Evolutionary conservation across 2,329 filamentous ascomycete genomes (phyloP).

Genomic region (Nectriaceae sp.): DNA sequence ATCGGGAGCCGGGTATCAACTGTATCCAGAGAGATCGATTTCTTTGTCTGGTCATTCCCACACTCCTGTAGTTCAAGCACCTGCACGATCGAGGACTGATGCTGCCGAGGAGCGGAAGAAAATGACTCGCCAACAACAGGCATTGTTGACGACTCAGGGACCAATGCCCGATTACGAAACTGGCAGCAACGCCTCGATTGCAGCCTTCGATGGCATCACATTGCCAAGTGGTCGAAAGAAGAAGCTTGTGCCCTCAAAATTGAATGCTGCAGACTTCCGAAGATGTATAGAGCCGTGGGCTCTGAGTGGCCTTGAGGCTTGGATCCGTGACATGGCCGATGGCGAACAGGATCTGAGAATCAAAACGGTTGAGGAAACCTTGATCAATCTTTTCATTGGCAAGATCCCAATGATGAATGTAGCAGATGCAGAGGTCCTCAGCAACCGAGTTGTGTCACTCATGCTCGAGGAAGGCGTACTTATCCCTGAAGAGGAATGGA

Average conservation of each 20-base stretch:
- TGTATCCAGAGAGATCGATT: constrained; percentile 67
- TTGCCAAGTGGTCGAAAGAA: constrained; percentile 77
- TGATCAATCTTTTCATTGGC: constrained; percentile 86
- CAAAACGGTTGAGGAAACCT: constrained; percentile 81
- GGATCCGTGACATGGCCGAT: constrained; percentile 88
- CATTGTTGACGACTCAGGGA: constrained; percentile 52
- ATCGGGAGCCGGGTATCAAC: constrained; percentile 37
- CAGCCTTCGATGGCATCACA: constrained; percentile 77
- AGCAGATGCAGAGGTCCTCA: constrained; percentile 88
- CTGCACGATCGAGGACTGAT: constrained; percentile 93
- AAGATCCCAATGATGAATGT: constrained; percentile 99
- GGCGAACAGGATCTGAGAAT: constrained; percentile 86
- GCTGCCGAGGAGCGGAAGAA: constrained; percentile 71
- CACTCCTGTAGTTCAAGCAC: constrained; percentile 75
- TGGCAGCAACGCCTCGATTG: constrained; percentile 53
- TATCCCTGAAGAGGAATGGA: constrained; percentile 92
- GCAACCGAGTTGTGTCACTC: constrained; percentile 71
- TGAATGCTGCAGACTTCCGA: constrained; percentile 78
- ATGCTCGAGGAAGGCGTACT: constrained; percentile 81
- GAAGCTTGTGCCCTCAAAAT: constrained; percentile 83
- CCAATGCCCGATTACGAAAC: constrained; percentile 60
- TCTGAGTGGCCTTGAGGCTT: constrained; percentile 80
- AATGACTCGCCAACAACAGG: constrained; percentile 54
- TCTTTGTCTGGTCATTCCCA: constrained; percentile 82
- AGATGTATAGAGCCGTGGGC: constrained; percentile 92